These are phyloP conservation scores for Colletotrichum eremochloae DNA, from an alignment of 2,329 filamentous ascomycete species.

Conservation along the genomic window DNA sequence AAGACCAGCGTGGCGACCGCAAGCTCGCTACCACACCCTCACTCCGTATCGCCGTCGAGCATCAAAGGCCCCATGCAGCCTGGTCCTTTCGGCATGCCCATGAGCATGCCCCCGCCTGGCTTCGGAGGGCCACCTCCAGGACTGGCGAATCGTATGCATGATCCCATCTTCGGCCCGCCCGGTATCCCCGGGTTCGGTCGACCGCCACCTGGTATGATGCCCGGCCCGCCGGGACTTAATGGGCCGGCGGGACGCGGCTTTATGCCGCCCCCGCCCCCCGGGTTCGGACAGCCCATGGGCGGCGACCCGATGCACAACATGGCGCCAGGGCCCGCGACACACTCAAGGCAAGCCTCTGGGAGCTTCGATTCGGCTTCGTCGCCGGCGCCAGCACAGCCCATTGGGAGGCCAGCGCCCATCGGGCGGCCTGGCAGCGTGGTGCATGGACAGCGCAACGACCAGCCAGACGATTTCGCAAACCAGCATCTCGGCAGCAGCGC, in stretches of 20 bases:
- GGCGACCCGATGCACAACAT: constrained; percentile 57
- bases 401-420: constrained; percentile 87
- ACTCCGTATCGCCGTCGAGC: constrained; percentile 74
- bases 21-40: constrained; percentile 52
- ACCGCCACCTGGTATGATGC: constrained; percentile 60
- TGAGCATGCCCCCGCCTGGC: constrained; percentile 69
- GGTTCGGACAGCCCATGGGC: constrained; percentile 61
- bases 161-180: constrained; percentile 60
- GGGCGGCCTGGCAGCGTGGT: constrained; percentile 84
- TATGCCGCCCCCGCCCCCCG: constrained; percentile 63
- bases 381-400: constrained; percentile 74
- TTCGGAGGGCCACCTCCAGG: constrained; percentile 54
- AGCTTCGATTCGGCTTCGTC: constrained; percentile 71
- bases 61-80: constrained; percentile 58
- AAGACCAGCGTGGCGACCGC: constrained; percentile 60
- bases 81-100: constrained; percentile 67
- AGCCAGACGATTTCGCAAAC: constrained; percentile 78
- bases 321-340: constrained; percentile 63
- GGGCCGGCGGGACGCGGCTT: constrained; percentile 58
- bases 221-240: constrained; percentile 66
- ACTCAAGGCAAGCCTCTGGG: constrained; percentile 82
- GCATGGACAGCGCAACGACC: constrained; percentile 63
- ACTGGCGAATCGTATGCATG: constrained; percentile 61
- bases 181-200: constrained; percentile 54
- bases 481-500: constrained; percentile 92